Evolutionary conservation across 495 filamentous ascomycete genomes (phyloP).

Genomic region (Chlorociboria aeruginascens): DNA sequence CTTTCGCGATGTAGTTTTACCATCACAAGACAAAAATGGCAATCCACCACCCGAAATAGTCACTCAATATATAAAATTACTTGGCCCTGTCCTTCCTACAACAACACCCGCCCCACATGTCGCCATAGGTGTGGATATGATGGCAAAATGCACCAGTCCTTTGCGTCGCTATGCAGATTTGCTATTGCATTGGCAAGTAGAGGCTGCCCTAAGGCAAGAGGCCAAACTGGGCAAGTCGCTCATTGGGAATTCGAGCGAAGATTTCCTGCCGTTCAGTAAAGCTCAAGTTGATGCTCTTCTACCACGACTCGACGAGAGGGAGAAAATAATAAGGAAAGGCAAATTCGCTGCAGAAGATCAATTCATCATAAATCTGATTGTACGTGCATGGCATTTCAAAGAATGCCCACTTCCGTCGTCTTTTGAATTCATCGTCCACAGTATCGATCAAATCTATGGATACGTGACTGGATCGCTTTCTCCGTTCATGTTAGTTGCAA

Average conservation of each 20-base stretch:
- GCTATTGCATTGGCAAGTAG: constrained; percentile 85
- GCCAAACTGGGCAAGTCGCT: constrained; percentile 39
- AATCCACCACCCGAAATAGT: constrained; percentile 14
- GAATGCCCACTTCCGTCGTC: constrained; percentile 49
- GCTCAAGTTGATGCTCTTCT: constrained; percentile 41
- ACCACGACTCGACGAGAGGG: constrained; percentile 36
- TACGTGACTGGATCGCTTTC: background rate
- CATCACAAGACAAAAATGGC: constrained; percentile 20
- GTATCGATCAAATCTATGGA: background rate
- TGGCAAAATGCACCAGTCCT: constrained; percentile 75
- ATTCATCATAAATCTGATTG: constrained; percentile 60
- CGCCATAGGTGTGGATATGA: constrained; percentile 53
- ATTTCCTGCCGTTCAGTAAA: constrained; percentile 52
- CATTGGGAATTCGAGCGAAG: constrained; percentile 26
- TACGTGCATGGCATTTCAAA: constrained; percentile 64
- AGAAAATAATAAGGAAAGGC: constrained; percentile 26
- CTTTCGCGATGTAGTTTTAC: constrained; percentile 22
- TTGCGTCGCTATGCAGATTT: constrained; percentile 76
- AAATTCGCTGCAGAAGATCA: constrained; percentile 23
- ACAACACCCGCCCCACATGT: constrained; percentile 40
- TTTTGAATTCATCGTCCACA: constrained; percentile 41
- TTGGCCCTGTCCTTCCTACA: constrained; percentile 40
- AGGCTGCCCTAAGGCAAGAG: constrained; percentile 67
- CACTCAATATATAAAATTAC: constrained; percentile 27
- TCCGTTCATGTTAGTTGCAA: constrained; percentile 15